Conservation (phyloP, 768 basidiomycete genomes). For the Russula compacta region DNA sequence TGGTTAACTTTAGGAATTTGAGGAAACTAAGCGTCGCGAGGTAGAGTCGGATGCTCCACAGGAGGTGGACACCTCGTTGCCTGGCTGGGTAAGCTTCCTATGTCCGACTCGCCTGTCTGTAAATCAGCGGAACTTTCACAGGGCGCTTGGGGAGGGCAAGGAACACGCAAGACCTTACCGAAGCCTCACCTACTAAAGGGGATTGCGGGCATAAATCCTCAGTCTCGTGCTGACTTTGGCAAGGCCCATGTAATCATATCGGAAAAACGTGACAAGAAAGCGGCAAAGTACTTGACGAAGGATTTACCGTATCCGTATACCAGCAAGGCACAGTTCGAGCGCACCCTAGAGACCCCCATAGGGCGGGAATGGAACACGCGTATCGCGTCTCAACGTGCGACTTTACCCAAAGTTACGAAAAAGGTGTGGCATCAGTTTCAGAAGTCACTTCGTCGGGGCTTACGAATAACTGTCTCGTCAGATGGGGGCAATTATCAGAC, state of each 20-base stretch:
- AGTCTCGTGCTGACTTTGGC: constrained; percentile 70
- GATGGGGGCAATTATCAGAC: constrained; percentile 66
- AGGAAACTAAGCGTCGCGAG: constrained; percentile 71
- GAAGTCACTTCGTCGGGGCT: background rate
- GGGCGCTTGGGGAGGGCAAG: constrained; percentile 90
- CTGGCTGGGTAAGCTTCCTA: constrained; percentile 76
- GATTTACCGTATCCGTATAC: constrained; percentile 95
- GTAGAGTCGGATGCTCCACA: constrained; percentile 81
- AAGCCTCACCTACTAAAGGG: constrained; percentile 73
- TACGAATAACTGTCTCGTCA: constrained; percentile 22
- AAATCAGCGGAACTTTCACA: constrained; percentile 25
- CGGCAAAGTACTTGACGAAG: constrained; percentile 77
- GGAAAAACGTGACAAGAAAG: constrained; percentile 93
- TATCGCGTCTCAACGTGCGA: constrained; percentile 72
- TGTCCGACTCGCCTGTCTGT: background rate
- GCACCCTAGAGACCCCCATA: constrained; percentile 67
- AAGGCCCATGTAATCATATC: constrained; percentile 91
- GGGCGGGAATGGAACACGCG: constrained; percentile 94
- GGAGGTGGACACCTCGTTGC: constrained; percentile 81
- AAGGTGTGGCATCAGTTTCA: constrained; percentile 45
- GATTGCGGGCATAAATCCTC: constrained; percentile 71
- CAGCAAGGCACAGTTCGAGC: constrained; percentile 86
- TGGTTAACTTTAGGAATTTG: constrained; percentile 56
- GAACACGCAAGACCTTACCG: constrained; percentile 48
- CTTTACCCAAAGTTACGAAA: constrained; percentile 77